Evolutionary conservation across 192 early-diverging fungal species (phyloP).

Genomic region (Coemansia sp.): DNA sequence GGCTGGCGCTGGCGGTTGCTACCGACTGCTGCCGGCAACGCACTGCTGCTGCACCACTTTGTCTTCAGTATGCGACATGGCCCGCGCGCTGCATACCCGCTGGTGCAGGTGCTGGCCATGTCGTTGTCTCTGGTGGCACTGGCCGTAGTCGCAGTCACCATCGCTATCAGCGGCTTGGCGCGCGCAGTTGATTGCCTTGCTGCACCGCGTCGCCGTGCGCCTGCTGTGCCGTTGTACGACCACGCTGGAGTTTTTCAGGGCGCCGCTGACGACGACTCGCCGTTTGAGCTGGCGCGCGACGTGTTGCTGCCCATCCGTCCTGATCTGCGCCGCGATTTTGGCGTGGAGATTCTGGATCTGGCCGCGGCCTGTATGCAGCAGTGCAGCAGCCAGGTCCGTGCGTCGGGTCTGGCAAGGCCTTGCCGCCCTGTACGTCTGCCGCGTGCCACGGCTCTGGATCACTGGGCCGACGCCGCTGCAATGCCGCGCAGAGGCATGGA

Average conservation of each 20-base stretch:
- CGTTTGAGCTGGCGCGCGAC: constrained; percentile 26
- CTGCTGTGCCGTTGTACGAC: constrained; percentile 29
- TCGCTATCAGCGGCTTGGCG: constrained; percentile 33
- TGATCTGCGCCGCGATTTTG: constrained; percentile 43
- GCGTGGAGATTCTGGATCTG: constrained; percentile 48
- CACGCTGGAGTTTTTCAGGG: constrained; percentile 40
- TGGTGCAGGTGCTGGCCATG: constrained; percentile 49
- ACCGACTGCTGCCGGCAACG: constrained; percentile 29
- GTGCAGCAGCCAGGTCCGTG: constrained; percentile 38
- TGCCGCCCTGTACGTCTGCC: constrained; percentile 43
- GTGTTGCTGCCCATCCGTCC: constrained; percentile 23
- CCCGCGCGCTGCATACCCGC: constrained; percentile 32
- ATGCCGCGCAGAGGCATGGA: constrained; percentile 11
- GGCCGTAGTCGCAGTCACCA: constrained; percentile 38
- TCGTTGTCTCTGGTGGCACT: constrained; percentile 22
- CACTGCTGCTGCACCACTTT: constrained; percentile 43
- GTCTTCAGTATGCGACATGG: constrained; percentile 34
- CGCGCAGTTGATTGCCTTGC: constrained; percentile 24
- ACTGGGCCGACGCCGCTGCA: background rate
- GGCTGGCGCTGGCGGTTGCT: constrained; percentile 53
- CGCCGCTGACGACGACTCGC: constrained; percentile 15
- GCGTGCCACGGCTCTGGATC: constrained; percentile 36
- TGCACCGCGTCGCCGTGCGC: background rate
- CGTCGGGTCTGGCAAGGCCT: constrained; percentile 26
- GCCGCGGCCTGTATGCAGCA: constrained; percentile 52